These are phyloP conservation scores for Metroxylon sagu DNA, from an alignment of 176 grass and related monocot genomes.

Conservation along the genomic window DNA sequence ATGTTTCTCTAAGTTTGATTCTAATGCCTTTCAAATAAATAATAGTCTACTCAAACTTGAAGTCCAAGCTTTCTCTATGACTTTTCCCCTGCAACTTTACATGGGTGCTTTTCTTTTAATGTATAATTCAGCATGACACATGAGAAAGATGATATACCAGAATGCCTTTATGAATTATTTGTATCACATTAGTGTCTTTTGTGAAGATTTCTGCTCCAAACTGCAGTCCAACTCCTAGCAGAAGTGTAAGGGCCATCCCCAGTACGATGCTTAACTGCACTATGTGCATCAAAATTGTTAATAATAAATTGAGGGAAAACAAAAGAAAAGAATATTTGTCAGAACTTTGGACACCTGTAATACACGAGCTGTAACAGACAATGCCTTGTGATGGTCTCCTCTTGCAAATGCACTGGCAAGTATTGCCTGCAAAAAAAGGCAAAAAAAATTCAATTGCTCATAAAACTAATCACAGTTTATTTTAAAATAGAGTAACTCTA, in stretches of 20 bases:
- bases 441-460: too few relatives aligned
- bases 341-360: conserved; percentile 50
- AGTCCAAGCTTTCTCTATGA: too few relatives aligned
- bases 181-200: conserved; percentile 25
- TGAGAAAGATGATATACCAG: conserved; percentile 17
- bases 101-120: neutral
- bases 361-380: conserved; percentile 52
- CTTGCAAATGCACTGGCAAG: conserved; percentile 80
- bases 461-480: too few relatives aligned
- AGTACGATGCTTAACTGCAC: conserved; percentile 33
- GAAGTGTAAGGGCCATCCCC: conserved; percentile 24
- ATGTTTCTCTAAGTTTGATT: too few relatives aligned
- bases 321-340: neutral
- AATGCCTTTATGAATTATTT: conserved; percentile 25
- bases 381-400: conserved; percentile 51
- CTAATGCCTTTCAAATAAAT: too few relatives aligned
- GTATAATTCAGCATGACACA: neutral
- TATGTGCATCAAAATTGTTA: neutral
- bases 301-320: neutral
- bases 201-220: conserved; percentile 35
- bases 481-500: too few relatives aligned
- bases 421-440: conserved; percentile 51
- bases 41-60: too few relatives aligned
- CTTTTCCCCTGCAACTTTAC: too few relatives aligned
- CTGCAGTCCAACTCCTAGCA: conserved; percentile 21